Conservation (phyloP, 208 protist species). For the Sergeia podlipaevii region DNA sequence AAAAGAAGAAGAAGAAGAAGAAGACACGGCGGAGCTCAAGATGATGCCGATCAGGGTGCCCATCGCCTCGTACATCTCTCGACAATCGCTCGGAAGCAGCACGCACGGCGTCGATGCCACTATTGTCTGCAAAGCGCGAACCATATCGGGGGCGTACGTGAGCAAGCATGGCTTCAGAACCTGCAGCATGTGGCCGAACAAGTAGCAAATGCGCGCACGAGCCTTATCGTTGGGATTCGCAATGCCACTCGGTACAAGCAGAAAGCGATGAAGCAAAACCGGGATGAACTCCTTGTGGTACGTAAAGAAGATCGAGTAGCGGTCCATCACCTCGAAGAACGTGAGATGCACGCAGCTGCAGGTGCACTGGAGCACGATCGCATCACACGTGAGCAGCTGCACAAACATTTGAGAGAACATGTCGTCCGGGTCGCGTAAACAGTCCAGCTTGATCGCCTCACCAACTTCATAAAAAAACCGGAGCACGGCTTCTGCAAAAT, state of each 20-base stretch:
- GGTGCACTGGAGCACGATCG: constrained; percentile 16
- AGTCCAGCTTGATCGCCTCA: constrained; percentile 53
- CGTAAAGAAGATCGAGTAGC: constrained; percentile 66
- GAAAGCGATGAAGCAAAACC: constrained; percentile 56
- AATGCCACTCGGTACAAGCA: constrained; percentile 63
- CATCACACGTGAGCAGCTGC: constrained; percentile 39
- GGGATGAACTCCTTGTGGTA: constrained; percentile 52
- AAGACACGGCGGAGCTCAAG: constrained; percentile 1
- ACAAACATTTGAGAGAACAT: constrained; percentile 42
- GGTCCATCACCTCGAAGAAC: constrained; percentile 76
- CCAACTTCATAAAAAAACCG: constrained; percentile 78
- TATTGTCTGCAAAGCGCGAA: constrained; percentile 55
- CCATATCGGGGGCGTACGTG: constrained; percentile 50
- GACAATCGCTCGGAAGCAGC: constrained; percentile 38
- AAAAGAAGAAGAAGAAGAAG: too few relatives aligned
- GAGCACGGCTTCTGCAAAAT: constrained; percentile 58
- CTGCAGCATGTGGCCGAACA: constrained; percentile 66
- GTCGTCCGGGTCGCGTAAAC: constrained; percentile 26
- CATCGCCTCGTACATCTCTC: constrained; percentile 68
- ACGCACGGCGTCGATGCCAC: constrained; percentile 18
- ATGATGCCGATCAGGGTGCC: constrained; percentile 55
- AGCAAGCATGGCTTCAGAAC: constrained; percentile 31
- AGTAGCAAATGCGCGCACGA: constrained; percentile 62
- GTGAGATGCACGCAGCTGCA: constrained; percentile 52
- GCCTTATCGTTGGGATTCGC: constrained; percentile 50